A percentile compares a stretch with the other conserved stretches of the same genome.
phyloP scores from a whole-genome alignment of 345 rosid species.

The Theobroma cacao region DNA sequence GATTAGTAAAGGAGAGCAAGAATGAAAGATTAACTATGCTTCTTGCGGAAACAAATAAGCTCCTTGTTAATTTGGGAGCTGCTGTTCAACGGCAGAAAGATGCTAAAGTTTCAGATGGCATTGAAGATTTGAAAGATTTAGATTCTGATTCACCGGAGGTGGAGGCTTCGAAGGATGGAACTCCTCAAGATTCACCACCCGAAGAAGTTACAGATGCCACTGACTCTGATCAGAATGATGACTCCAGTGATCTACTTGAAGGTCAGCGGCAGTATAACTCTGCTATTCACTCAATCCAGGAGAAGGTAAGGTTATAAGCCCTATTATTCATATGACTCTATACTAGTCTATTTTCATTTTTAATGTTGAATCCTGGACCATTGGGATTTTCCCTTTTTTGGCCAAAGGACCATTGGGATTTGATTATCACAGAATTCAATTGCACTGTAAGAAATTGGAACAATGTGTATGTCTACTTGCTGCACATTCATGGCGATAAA shows the following conservation, averaged over 20 bases:
- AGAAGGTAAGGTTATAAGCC: conserved; percentile 53
- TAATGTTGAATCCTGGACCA: conserved; percentile 6
- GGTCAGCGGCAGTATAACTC: conserved; percentile 98
- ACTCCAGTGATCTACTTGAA: conserved; percentile 78
- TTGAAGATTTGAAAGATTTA: conserved; percentile 57
- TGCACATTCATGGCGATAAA: background rate
- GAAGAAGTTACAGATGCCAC: conserved; percentile 62
- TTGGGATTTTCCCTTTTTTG: background rate
- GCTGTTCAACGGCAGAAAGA: conserved; percentile 99
- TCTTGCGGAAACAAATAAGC: conserved; percentile 94
- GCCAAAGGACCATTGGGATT: background rate
- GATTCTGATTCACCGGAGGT: conserved; percentile 70
- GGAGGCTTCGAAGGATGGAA: conserved; percentile 70
- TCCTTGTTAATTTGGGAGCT: conserved; percentile 93
- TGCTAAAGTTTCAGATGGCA: conserved; percentile 64
- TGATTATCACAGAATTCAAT: background rate
- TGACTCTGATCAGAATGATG: conserved; percentile 84
- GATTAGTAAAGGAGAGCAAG: conserved; percentile 96
- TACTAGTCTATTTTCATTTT: background rate
- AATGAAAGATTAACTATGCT: conserved; percentile 89
- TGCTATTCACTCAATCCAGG: conserved; percentile 93
- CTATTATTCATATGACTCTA: background rate
- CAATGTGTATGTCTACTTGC: background rate
- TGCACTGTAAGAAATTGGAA: background rate
- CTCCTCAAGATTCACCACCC: conserved; percentile 56